Evolutionary conservation across 148 eudicot species (phyloP).

Genomic region (Nepenthes gracilis): DNA sequence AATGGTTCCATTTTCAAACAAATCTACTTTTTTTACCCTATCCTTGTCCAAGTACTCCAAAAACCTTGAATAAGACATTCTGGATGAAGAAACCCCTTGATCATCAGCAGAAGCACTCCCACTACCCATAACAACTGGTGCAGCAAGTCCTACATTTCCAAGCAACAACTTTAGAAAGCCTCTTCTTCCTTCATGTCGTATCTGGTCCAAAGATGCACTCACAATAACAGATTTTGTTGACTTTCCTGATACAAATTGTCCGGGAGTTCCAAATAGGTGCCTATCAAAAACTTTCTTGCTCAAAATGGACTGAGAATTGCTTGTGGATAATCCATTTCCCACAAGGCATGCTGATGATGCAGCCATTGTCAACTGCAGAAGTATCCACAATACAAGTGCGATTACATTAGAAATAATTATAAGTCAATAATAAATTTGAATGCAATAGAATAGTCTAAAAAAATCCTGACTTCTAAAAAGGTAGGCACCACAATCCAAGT

Average conservation of each 20-base stretch:
- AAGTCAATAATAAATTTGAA: no score
- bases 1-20: constrained; percentile 93
- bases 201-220: constrained; percentile 47
- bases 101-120: constrained; percentile 88
- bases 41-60: constrained; percentile 94
- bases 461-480: no score
- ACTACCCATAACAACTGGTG: constrained; percentile 36
- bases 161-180: constrained; percentile 65
- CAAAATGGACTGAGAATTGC: constrained; percentile 20
- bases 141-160: constrained; percentile 60
- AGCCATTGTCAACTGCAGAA: constrained; percentile 27
- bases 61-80: constrained; percentile 97
- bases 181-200: constrained; percentile 57
- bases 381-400: not conserved
- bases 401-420: no score
- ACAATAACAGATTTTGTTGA: constrained; percentile 31
- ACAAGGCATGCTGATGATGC: constrained; percentile 47
- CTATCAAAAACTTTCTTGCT: constrained; percentile 34
- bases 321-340: constrained; percentile 34
- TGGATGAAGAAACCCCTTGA: constrained; percentile 89
- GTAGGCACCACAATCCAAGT: no score
- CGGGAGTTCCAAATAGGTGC: constrained; percentile 24
- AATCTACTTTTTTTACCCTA: constrained; percentile 81
- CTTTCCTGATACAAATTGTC: constrained; percentile 22
- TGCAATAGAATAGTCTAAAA: no score